Evolutionary conservation across 805 yeast species (phyloP).

Genomic region (Ogataea saltuana): DNA sequence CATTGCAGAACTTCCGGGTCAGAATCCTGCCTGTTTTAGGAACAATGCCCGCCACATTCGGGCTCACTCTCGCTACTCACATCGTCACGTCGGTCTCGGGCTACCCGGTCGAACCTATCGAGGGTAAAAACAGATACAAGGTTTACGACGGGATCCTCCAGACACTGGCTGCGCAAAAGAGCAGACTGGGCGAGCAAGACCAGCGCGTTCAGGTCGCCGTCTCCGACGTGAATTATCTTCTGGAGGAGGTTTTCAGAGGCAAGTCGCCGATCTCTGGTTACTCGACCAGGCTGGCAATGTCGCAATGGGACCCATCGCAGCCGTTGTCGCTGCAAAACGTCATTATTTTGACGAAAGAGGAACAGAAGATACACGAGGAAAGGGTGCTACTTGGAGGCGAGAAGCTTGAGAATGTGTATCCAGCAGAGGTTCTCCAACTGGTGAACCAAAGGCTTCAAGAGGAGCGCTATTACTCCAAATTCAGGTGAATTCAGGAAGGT

Average conservation of each 20-base stretch:
- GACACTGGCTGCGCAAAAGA: slow-evolving; percentile 82
- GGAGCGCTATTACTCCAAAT: slow-evolving; percentile 68
- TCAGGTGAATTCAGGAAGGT: slow-evolving; percentile 37
- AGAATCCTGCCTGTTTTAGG: slow-evolving; percentile 95
- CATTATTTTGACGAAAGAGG: slow-evolving; percentile 86
- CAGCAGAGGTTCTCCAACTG: slow-evolving; percentile 53
- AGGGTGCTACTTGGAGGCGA: slow-evolving; percentile 72
- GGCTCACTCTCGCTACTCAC: slow-evolving; percentile 84
- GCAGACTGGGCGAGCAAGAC: slow-evolving; percentile 69
- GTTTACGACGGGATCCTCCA: slow-evolving; percentile 82
- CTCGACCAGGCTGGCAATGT: slow-evolving; percentile 75
- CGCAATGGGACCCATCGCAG: slow-evolving; percentile 77
- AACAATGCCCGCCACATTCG: slow-evolving; percentile 96
- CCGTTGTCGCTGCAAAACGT: slow-evolving; percentile 74
- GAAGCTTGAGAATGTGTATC: slow-evolving; percentile 60
- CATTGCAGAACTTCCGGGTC: slow-evolving; percentile 86
- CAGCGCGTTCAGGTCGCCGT: slow-evolving; percentile 75
- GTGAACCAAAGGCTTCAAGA: slow-evolving; percentile 69
- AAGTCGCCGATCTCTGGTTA: slow-evolving; percentile 85
- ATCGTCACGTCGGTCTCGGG: slow-evolving; percentile 78
- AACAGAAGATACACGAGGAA: slow-evolving; percentile 77
- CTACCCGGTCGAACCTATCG: slow-evolving; percentile 87
- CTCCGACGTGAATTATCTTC: slow-evolving; percentile 73
- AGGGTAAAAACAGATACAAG: slow-evolving; percentile 85
- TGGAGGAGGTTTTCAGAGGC: slow-evolving; percentile 92